These are phyloP conservation scores for Xylaria scruposa DNA, from an alignment of 495 filamentous ascomycete genomes.

Conservation along the genomic window DNA sequence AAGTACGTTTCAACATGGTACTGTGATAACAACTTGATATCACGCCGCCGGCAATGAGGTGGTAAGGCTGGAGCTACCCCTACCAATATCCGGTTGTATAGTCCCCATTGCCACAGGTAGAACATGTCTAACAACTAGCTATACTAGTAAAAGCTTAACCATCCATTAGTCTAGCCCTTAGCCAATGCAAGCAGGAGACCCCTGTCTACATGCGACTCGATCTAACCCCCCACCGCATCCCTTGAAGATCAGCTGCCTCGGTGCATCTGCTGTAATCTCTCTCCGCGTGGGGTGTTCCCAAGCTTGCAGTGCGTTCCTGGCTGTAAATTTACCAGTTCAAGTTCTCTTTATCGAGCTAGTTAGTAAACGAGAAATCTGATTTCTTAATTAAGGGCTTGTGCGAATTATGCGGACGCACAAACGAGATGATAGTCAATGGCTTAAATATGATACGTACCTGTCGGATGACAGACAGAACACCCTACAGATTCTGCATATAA, in stretches of 20 bases:
- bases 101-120: not conserved
- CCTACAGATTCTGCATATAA: not conserved
- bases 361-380: not conserved
- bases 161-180: not conserved
- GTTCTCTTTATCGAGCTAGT: not conserved
- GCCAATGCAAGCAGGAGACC: constrained; percentile 5
- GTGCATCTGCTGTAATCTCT: not conserved
- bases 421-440: not conserved
- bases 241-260: constrained; percentile 4
- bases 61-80: constrained; percentile 21
- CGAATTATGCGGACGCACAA: not conserved
- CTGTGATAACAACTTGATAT: constrained; percentile 26
- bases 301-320: not conserved
- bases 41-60: not conserved
- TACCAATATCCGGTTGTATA: constrained; percentile 8
- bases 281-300: not conserved
- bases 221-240: not conserved
- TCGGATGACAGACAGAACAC: not conserved
- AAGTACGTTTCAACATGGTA: constrained; percentile 22
- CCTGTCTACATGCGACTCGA: not conserved
- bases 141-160: not conserved
- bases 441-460: not conserved
- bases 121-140: no score
- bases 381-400: not conserved
- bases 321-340: not conserved